Evolutionary conservation across 345 rosid species (phyloP).

Genomic region (Acer yangbiense): DNA sequence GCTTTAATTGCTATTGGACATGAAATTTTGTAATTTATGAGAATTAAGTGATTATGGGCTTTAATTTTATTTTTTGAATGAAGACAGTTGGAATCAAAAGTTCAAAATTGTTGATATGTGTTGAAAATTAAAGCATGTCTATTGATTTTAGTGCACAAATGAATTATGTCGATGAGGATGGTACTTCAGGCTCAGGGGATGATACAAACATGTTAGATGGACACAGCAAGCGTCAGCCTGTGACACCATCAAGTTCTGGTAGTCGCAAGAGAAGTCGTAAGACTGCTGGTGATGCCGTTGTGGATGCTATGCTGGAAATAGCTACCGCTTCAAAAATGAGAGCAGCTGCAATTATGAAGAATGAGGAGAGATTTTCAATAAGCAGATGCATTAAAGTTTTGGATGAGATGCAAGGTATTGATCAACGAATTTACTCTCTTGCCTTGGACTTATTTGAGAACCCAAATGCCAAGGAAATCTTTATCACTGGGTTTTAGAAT

Average conservation of each 20-base stretch:
- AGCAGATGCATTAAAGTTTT: conserved; percentile 84
- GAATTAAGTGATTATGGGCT: background rate
- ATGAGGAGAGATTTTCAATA: conserved; percentile 70
- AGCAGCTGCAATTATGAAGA: conserved; percentile 66
- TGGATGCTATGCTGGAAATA: conserved; percentile 69
- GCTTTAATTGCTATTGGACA: background rate
- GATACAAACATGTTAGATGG: conserved; percentile 59
- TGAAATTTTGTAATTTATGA: background rate
- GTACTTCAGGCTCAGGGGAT: conserved; percentile 61
- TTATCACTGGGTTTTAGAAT: conserved; percentile 21
- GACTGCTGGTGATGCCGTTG: conserved; percentile 80
- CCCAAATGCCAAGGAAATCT: conserved; percentile 61
- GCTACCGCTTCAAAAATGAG: conserved; percentile 35
- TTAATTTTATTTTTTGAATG: conserved; percentile 9
- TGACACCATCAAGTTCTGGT: conserved; percentile 44
- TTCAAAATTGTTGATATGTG: background rate
- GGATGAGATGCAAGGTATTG: conserved; percentile 78
- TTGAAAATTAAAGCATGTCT: conserved; percentile 20
- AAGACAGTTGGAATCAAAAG: background rate
- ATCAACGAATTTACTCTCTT: conserved; percentile 18
- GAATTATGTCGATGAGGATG: conserved; percentile 53
- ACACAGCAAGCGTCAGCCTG: conserved; percentile 48
- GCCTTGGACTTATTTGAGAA: conserved; percentile 57
- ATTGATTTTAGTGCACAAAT: conserved; percentile 40
- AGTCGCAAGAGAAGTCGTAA: conserved; percentile 63